Evolutionary conservation across 805 yeast species (phyloP).

Genomic region (Candida arabinofermentans): DNA sequence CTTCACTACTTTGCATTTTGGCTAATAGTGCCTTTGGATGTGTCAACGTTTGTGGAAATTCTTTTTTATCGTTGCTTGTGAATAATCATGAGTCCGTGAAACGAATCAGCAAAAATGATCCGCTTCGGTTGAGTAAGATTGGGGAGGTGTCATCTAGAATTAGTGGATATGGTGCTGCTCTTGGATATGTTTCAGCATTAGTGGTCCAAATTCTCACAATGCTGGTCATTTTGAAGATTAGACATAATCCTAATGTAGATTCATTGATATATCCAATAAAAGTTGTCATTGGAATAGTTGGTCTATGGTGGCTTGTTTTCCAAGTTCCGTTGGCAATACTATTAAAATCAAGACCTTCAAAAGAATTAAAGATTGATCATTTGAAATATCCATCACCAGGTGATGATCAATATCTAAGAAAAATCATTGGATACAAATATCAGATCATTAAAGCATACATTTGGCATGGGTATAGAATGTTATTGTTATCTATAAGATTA

Average conservation of each 20-base stretch:
- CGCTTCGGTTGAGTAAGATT: conserved; percentile 9
- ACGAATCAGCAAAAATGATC: conserved; percentile 1
- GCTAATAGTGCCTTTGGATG: conserved; percentile 74
- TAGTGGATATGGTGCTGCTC: conserved; percentile 67
- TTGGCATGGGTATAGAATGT: conserved; percentile 59
- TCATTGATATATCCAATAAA: conserved; percentile 42
- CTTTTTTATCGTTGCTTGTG: conserved; percentile 62
- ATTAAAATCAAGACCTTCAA: conserved; percentile 43
- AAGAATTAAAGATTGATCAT: conserved; percentile 26
- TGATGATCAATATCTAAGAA: conserved; percentile 7
- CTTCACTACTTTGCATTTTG: conserved; percentile 49
- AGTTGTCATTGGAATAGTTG: conserved; percentile 58
- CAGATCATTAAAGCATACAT: conserved; percentile 32
- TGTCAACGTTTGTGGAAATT: conserved; percentile 75
- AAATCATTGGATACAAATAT: conserved; percentile 10
- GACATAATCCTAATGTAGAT: conserved; percentile 17
- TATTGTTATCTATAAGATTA: conserved; percentile 51
- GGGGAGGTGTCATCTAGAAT: conserved; percentile 46
- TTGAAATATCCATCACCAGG: conserved; percentile 7
- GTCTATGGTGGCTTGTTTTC: conserved; percentile 74
- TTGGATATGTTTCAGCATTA: conserved; percentile 67
- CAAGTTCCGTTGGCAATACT: conserved; percentile 56
- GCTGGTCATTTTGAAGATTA: conserved; percentile 31
- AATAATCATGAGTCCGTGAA: conserved; percentile 31
- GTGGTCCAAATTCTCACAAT: conserved; percentile 62